Conservation (phyloP, 441 rosid genomes). For the Corymbia citriodora region DNA sequence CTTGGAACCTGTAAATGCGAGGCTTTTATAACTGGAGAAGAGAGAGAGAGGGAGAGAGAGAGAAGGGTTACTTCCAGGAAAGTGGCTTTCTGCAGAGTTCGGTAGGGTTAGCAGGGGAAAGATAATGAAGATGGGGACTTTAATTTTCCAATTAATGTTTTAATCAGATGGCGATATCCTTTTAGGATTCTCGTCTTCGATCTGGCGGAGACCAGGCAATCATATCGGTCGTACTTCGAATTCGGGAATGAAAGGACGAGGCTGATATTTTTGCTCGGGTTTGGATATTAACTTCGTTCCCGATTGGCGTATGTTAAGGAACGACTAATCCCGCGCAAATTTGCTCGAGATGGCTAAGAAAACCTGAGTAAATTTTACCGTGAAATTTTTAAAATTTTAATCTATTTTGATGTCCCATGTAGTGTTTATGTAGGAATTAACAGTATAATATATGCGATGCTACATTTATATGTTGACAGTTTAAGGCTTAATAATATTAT, state of each 20-base stretch:
- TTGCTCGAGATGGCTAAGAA: not conserved
- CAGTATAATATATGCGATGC: not conserved
- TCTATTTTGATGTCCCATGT: not conserved
- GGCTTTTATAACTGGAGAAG: not conserved
- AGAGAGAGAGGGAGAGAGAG: not conserved
- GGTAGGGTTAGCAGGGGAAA: conserved; percentile 13
- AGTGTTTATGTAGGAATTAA: not conserved
- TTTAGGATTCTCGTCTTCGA: not conserved
- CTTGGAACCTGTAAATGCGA: not conserved
- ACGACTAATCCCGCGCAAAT: not conserved
- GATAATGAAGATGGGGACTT: not conserved
- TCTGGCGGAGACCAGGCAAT: not conserved
- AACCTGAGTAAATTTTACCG: not conserved
- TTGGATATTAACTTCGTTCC: not conserved
- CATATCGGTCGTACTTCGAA: not conserved
- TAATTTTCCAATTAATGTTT: not conserved
- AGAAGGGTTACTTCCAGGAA: conserved; percentile 43
- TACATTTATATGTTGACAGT: not conserved
- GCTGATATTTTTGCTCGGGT: not conserved
- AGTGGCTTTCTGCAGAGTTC: conserved; percentile 48
- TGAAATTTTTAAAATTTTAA: not conserved
- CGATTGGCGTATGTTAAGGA: not conserved
- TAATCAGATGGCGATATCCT: conserved; percentile 8
- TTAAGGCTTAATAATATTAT: not conserved
- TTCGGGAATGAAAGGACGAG: not conserved